Conservation (phyloP, 2,329 filamentous ascomycete species). For the Fusarium guadeloupense region DNA sequence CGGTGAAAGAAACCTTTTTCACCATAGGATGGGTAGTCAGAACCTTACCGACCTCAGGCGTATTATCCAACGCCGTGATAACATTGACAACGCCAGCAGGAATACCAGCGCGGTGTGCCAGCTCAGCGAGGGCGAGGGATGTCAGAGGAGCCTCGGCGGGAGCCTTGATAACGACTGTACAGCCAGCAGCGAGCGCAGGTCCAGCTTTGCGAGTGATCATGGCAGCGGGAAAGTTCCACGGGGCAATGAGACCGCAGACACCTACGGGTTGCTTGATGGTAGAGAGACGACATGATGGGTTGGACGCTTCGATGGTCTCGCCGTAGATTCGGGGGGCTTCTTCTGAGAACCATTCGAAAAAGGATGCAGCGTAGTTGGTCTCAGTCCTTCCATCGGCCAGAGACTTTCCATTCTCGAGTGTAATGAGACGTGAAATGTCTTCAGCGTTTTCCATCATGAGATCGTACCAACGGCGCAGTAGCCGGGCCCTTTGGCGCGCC, state of each 20-base stretch:
- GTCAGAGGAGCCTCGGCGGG: slow-evolving; percentile 91
- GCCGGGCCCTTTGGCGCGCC: slow-evolving; percentile 65
- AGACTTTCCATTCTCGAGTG: slow-evolving; percentile 77
- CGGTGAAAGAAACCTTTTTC: slow-evolving; percentile 79
- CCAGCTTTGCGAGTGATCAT: slow-evolving; percentile 61
- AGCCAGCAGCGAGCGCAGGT: slow-evolving; percentile 73
- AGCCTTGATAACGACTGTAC: slow-evolving; percentile 84
- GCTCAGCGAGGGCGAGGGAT: slow-evolving; percentile 82
- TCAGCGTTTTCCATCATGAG: slow-evolving; percentile 72
- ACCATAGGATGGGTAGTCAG: slow-evolving; percentile 52
- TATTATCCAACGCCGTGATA: slow-evolving; percentile 80
- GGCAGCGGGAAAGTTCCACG: slow-evolving; percentile 67
- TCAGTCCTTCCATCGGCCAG: slow-evolving; percentile 68
- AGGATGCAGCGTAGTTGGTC: slow-evolving; percentile 65
- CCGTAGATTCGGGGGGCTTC: slow-evolving; percentile 64
- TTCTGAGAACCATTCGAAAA: slow-evolving; percentile 72
- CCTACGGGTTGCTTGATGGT: slow-evolving; percentile 49
- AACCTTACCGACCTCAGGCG: slow-evolving; percentile 76
- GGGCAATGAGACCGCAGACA: slow-evolving; percentile 49
- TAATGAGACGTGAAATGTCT: slow-evolving; percentile 73
- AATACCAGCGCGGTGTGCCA: slow-evolving; percentile 84
- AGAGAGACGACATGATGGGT: slow-evolving; percentile 63
- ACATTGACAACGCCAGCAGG: slow-evolving; percentile 90
- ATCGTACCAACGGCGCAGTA: slow-evolving; percentile 73
- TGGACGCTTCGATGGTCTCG: slow-evolving; percentile 63